These are phyloP conservation scores for Citeromyces hawaiiensis DNA, from an alignment of 1,139 yeast genomes.

Conservation along the genomic window DNA sequence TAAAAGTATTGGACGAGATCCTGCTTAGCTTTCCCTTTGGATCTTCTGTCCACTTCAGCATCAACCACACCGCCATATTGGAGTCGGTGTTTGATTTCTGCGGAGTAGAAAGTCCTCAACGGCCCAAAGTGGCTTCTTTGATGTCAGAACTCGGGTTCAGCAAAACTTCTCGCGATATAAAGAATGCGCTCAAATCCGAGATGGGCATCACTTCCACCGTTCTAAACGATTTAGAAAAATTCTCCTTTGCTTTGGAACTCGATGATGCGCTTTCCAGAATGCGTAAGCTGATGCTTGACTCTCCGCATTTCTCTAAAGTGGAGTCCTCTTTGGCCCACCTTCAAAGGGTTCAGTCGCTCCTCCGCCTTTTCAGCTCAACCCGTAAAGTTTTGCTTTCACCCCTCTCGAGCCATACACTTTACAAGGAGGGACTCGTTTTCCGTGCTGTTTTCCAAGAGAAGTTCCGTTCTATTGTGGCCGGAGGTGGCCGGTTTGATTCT, in stretches of 20 bases:
- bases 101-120: slow-evolving; percentile 59
- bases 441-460: slow-evolving; percentile 62
- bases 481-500: slow-evolving; percentile 86
- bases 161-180: slow-evolving; percentile 51
- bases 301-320: slow-evolving; percentile 47
- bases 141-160: slow-evolving; percentile 69
- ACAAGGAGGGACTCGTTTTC: slow-evolving; percentile 75
- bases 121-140: slow-evolving; percentile 52
- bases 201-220: slow-evolving; percentile 72
- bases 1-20: slow-evolving; percentile 71
- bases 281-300: slow-evolving; percentile 60
- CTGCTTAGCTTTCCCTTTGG: slow-evolving; percentile 53
- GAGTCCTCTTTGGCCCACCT: slow-evolving; percentile 53
- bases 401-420: slow-evolving; percentile 75
- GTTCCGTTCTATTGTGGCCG: slow-evolving; percentile 45
- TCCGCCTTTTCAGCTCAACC: slow-evolving; percentile 47
- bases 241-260: slow-evolving; percentile 62
- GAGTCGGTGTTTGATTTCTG: slow-evolving; percentile 69
- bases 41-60: slow-evolving; percentile 36
- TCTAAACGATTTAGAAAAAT: slow-evolving; percentile 65
- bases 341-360: slow-evolving; percentile 31
- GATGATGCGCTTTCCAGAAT: slow-evolving; percentile 50
- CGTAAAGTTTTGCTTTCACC: slow-evolving; percentile 44
- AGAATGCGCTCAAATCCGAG: slow-evolving; percentile 51
- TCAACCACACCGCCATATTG: slow-evolving; percentile 73